These are phyloP conservation scores for Diversispora epigaea DNA, from an alignment of 192 early-diverging fungal species.

Conservation along the genomic window DNA sequence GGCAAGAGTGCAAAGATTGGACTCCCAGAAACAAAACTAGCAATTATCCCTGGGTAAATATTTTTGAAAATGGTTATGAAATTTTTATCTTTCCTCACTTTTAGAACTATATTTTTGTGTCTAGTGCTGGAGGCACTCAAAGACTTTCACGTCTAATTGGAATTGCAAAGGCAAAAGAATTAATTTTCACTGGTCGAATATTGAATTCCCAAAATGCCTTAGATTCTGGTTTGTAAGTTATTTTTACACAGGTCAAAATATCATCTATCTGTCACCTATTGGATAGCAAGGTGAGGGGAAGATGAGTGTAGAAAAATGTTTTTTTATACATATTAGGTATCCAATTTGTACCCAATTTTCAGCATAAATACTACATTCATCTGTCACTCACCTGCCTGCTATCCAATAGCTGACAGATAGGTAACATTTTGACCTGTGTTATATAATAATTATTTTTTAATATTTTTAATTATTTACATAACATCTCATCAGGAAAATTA, in stretches of 20 bases:
- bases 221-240: slow-evolving; percentile 50
- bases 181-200: slow-evolving; percentile 83
- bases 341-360: too few species aligned
- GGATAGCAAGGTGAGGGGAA: too few species aligned
- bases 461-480: too few species aligned
- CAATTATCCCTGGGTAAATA: slow-evolving; percentile 89
- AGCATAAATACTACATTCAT: background rate
- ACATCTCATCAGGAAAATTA: too few species aligned
- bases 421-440: too few species aligned
- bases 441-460: too few species aligned
- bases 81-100: background rate
- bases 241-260: background rate
- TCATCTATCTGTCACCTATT: background rate
- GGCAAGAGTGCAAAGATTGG: slow-evolving; percentile 74
- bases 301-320: background rate
- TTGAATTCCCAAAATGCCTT: slow-evolving; percentile 65
- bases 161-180: slow-evolving; percentile 81
- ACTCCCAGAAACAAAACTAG: slow-evolving; percentile 87
- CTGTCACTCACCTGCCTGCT: too few species aligned
- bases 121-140: slow-evolving; percentile 92
- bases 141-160: slow-evolving; percentile 88
- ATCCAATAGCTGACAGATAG: background rate
- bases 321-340: too few species aligned
- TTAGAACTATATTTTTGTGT: background rate
- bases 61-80: background rate